Evolutionary conservation across 306 rosid genomes (phyloP).

Genomic region (Prunus mume): DNA sequence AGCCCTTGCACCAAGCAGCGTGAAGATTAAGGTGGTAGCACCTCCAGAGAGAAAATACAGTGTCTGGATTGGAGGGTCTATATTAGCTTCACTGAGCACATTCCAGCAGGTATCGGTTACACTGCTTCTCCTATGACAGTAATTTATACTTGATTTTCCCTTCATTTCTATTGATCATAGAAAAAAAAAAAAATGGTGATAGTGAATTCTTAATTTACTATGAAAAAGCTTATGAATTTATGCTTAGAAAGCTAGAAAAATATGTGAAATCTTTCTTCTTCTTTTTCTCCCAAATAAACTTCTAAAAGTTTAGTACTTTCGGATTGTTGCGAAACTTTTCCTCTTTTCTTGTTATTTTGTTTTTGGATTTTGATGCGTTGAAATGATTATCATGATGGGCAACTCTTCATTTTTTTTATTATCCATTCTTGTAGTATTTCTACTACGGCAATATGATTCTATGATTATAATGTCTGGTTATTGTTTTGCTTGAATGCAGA

Average conservation of each 20-base stretch:
- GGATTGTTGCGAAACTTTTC: neutral
- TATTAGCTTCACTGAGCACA: constrained; percentile 43
- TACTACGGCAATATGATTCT: neutral
- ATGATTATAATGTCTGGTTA: neutral
- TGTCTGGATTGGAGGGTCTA: constrained; percentile 48
- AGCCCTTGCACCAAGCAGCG: constrained; percentile 44
- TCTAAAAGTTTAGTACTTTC: neutral
- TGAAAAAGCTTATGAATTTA: neutral
- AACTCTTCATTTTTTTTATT: neutral
- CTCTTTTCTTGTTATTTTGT: no score
- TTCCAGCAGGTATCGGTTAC: constrained; percentile 41
- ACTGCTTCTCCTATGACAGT: neutral
- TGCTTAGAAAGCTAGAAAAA: neutral
- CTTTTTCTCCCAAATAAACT: neutral
- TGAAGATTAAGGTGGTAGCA: constrained; percentile 41
- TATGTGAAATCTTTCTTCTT: neutral
- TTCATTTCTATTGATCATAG: neutral
- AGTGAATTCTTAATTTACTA: neutral
- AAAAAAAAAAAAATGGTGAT: neutral
- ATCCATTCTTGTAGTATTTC: neutral
- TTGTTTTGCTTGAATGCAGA: constrained; percentile 20
- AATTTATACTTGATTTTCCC: neutral
- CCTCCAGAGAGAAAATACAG: constrained; percentile 46
- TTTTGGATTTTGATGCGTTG: neutral
- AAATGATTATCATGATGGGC: neutral